Evolutionary conservation across 768 basidiomycete species (phyloP).

Genomic region (Russula compacta): DNA sequence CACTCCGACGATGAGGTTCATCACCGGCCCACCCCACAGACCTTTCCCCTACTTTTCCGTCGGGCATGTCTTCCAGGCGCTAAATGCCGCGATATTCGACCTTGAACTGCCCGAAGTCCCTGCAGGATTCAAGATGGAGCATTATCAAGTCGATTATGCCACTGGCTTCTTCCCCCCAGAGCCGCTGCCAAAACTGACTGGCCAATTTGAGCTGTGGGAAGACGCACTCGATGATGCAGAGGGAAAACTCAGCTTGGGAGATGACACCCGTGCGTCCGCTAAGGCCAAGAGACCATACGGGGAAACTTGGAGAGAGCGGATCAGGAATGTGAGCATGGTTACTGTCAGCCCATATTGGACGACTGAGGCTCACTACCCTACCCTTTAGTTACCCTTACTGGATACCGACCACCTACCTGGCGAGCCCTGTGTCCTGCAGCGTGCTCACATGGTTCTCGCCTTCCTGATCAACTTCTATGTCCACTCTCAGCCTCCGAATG

Average conservation of each 20-base stretch:
- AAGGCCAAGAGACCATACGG: slow-evolving; percentile 42
- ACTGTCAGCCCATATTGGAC: neutral
- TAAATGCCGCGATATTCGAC: slow-evolving; percentile 10
- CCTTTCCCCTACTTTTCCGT: slow-evolving; percentile 10
- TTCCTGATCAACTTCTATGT: slow-evolving; percentile 88
- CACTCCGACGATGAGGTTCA: slow-evolving; percentile 6
- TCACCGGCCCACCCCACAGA: slow-evolving; percentile 2
- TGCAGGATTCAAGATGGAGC: slow-evolving; percentile 19
- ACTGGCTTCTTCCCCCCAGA: slow-evolving; percentile 80
- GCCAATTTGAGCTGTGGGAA: slow-evolving; percentile 63
- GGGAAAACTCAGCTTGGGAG: slow-evolving; percentile 46
- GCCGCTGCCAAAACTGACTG: slow-evolving; percentile 48
- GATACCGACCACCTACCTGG: slow-evolving; percentile 41
- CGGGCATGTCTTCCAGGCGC: slow-evolving; percentile 13
- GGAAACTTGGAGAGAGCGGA: slow-evolving; percentile 57
- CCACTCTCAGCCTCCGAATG: slow-evolving; percentile 56
- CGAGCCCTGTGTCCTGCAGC: slow-evolving; percentile 57
- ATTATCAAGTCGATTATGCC: slow-evolving; percentile 45
- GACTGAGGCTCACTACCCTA: neutral
- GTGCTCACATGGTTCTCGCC: slow-evolving; percentile 83
- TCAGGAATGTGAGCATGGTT: slow-evolving; percentile 48
- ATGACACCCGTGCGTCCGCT: slow-evolving; percentile 42
- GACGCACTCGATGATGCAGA: slow-evolving; percentile 46
- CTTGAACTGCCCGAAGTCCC: neutral
- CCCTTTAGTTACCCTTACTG: slow-evolving; percentile 60